Conservation (phyloP, 257 asterid species). For the Rhazya stricta region DNA sequence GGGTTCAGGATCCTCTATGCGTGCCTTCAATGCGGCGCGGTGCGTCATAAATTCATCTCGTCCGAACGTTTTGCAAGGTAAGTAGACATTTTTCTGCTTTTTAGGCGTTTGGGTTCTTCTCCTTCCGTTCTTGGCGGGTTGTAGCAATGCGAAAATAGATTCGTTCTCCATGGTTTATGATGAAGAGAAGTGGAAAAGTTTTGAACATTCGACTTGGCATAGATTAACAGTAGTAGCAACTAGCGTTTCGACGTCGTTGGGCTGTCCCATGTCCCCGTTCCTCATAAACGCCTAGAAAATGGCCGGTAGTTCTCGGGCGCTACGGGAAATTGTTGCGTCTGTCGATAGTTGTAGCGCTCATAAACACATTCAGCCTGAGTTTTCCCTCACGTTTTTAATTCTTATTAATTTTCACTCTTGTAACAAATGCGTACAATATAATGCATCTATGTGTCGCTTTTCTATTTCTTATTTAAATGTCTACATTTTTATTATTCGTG, state of each 20-base stretch:
- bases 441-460: no score
- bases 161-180: slow-evolving; percentile 26
- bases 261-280: slow-evolving; percentile 4
- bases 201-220: slow-evolving; percentile 4
- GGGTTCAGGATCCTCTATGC: slow-evolving; percentile 12
- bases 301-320: not conserved
- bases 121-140: not conserved
- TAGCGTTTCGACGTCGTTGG: slow-evolving; percentile 2
- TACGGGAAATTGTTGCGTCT: not conserved
- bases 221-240: not conserved
- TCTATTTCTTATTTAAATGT: no score
- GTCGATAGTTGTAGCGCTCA: not conserved
- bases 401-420: no score
- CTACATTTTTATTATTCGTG: no score
- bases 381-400: no score
- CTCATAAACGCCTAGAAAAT: slow-evolving; percentile 44
- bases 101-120: slow-evolving; percentile 49
- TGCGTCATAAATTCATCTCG: slow-evolving; percentile 32
- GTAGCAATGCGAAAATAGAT: slow-evolving; percentile 13
- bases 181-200: not conserved
- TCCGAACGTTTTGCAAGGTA: slow-evolving; percentile 47
- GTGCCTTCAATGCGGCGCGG: slow-evolving; percentile 18
- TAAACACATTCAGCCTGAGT: no score
- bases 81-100: slow-evolving; percentile 72
- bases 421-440: no score